Conservation (phyloP, 768 basidiomycete species). For the Termitomyces sp. region DNA sequence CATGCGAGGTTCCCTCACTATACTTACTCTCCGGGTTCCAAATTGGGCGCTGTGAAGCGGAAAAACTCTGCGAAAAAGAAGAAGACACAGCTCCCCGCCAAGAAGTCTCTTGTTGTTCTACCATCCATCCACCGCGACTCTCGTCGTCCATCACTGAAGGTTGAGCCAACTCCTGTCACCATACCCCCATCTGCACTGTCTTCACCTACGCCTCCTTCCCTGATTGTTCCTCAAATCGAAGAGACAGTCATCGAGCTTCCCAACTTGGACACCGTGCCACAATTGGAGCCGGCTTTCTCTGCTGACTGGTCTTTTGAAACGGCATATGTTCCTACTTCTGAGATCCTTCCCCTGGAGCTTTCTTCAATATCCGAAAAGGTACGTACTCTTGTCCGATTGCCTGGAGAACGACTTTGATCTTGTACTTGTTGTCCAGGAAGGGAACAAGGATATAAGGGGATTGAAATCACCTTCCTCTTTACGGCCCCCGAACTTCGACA, state of each 20-base stretch:
- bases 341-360: constrained; percentile 23
- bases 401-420: neutral
- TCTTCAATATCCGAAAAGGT: constrained; percentile 15
- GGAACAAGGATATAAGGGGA: neutral
- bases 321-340: constrained; percentile 19
- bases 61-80: constrained; percentile 5
- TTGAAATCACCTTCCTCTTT: constrained; percentile 3
- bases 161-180: neutral
- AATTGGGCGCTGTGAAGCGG: constrained; percentile 14
- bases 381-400: constrained; percentile 3
- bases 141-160: neutral
- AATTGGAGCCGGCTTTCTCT: neutral
- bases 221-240: neutral
- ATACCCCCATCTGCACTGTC: neutral
- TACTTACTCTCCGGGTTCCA: constrained; percentile 22
- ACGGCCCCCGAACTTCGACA: constrained; percentile 18
- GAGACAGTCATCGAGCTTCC: constrained; percentile 1
- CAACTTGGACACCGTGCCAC: neutral
- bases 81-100: constrained; percentile 4
- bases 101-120: constrained; percentile 3
- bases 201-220: neutral
- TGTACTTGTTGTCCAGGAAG: constrained; percentile 4
- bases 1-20: constrained; percentile 26
- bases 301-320: constrained; percentile 7
- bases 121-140: neutral